Evolutionary conservation across 2,329 filamentous ascomycete genomes (phyloP), one percentile per base, ranked within the genome.

Genomic region (Nemania sp.): DNA sequence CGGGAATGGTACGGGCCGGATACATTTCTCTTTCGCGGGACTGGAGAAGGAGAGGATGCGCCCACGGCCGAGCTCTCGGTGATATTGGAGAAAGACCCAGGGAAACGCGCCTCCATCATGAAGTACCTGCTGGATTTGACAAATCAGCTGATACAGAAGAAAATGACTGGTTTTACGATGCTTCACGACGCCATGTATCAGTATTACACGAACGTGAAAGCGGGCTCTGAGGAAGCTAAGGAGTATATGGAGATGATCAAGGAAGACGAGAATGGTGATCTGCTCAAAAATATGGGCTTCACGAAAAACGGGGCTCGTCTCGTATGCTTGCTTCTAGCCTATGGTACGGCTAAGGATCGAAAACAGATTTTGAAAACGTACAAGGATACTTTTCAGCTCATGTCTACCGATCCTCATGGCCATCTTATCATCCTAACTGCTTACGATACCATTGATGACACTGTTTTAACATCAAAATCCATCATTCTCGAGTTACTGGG

Each of bases 111-210:
- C 13, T 87, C 91, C 0, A 93, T 97, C 66, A 90, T 98, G 88
- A 89, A 89, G 73, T 90, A 90, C 72, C 81, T 98, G 56, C 84
- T 89, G 66, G 90, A 91, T 67, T 85, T 97, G 78, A 95, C 96
- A 80, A 97, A 97, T 77, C 87, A 90, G 64, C 84, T 99, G 43
- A 85, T 98, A 49, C 93, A 99, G 78, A 99, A 99, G 85, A 95
- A 95, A 78, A 88, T 95, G 78, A 96, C 92, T 0, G 94, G 92
- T 10, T 98, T 99, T 78, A 98, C 94, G 2, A 96, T 99, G 84
- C 85, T 99, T 18, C 96, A 99, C 76, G 95, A 98, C 71, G 95
- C 95, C 51, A 97, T 99, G 93, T 81, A 97, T 61, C 94, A 99
- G 74, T 99, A 97, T 77, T 97, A 94, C 77, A 79, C 92, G 54